These are phyloP conservation scores for Naganishia friedmannii DNA, from an alignment of 768 basidiomycete genomes.

Conservation along the genomic window DNA sequence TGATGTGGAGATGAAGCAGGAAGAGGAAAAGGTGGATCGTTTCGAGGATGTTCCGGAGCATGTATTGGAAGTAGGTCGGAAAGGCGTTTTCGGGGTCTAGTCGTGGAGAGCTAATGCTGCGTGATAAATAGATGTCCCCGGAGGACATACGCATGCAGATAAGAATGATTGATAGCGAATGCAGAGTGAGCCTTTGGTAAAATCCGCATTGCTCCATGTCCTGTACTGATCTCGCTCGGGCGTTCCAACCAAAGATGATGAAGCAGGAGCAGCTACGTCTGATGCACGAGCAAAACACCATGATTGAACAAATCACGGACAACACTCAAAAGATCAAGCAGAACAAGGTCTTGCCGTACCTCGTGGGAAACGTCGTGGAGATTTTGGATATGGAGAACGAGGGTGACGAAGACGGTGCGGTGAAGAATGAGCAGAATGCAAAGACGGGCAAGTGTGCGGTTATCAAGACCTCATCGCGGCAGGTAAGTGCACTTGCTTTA, in stretches of 20 bases:
- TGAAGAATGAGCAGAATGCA: slow-evolving; percentile 90
- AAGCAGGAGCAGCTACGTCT: slow-evolving; percentile 86
- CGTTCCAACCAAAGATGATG: slow-evolving; percentile 68
- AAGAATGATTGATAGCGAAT: slow-evolving; percentile 92
- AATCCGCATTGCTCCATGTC: neutral
- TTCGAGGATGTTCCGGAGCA: slow-evolving; percentile 92
- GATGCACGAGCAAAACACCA: slow-evolving; percentile 88
- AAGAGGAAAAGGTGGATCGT: slow-evolving; percentile 58
- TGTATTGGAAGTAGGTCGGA: slow-evolving; percentile 62
- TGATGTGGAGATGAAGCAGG: slow-evolving; percentile 46
- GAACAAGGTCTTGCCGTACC: slow-evolving; percentile 96
- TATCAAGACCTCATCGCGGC: slow-evolving; percentile 96
- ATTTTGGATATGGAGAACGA: slow-evolving; percentile 92
- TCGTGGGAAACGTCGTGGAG: slow-evolving; percentile 97
- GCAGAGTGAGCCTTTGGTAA: slow-evolving; percentile 63
- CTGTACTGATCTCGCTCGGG: neutral
- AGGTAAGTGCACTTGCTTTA: slow-evolving; percentile 53
- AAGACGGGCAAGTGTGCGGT: slow-evolving; percentile 97
- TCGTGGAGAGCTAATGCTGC: neutral
- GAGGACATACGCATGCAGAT: slow-evolving; percentile 87
- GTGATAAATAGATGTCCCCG: slow-evolving; percentile 53
- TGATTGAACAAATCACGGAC: slow-evolving; percentile 98
- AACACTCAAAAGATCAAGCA: slow-evolving; percentile 98
- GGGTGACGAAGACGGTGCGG: slow-evolving; percentile 89
- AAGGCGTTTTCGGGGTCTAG: neutral